Base-by-base conservation (phyloP, 805 yeast species). In the Debaryomyces castellii region DNA sequence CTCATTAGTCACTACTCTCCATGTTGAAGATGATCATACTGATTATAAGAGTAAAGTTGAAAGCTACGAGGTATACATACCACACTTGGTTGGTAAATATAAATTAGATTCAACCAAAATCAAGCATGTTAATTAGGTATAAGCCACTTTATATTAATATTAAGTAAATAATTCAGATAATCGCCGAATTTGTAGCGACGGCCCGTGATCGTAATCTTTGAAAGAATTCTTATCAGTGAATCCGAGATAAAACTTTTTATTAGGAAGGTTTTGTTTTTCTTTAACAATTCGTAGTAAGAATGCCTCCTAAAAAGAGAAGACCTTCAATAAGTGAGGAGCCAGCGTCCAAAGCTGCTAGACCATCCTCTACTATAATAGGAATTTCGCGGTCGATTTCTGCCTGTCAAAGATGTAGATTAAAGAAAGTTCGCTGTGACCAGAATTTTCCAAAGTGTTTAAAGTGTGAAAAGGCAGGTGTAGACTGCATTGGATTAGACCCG, bases 401-500 rank as follows among this genome's bases (percentile, higher is more conserved):
- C 1, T 90, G 97, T 60, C 86, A 85, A 55, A 69, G 96, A 45
- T 90, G 97, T 56, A 77, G 96, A 14, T 59, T 64, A 44, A 80
- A 83, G 52, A 85, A 85, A 58, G 75, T 82, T 45, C 76, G 76
- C 52, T 85, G 91, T 62, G 87, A 85, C 50, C 85, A 80, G 46
- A 77, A 75, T 49, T 80, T 83, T 58, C 91, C 91, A 3, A 73
- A 76, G 45, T 85, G 91, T 57, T 61, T 77, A n/a, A 73, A 75
- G 28, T 85, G 91, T 59, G 70, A 63, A 36, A 79, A 81, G 55
- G 85, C 87, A 9, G 78, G 81, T 5, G 85, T 71, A 2, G 87
- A 86, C 5, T 90, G 97, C 65, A 82, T 89, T 3, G 89, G 95
- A 0, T 64, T 87, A 3, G 97, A 91, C 60, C 90, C 96, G 0